phyloP scores from a whole-genome alignment of 768 basidiomycete genomes.

The Dendrothele bispora region DNA sequence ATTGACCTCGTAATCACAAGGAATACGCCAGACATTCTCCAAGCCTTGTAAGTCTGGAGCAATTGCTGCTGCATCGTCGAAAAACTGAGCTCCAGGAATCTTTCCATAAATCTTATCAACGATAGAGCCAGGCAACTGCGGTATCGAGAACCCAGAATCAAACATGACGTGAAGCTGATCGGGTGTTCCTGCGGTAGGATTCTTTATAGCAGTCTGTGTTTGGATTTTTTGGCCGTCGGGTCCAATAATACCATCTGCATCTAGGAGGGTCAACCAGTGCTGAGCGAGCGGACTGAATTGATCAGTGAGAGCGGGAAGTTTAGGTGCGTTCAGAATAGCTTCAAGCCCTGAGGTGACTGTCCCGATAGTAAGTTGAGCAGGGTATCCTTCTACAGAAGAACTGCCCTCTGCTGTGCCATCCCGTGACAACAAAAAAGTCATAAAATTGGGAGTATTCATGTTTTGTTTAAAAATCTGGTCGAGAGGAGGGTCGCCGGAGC shows the following conservation, averaged over 20 bases:
- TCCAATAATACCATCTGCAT: slow-evolving; percentile 20
- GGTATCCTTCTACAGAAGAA: slow-evolving; percentile 1
- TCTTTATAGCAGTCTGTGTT: slow-evolving; percentile 10
- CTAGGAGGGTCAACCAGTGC: slow-evolving; percentile 17
- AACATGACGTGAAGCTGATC: slow-evolving; percentile 17
- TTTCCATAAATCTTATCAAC: slow-evolving; percentile 23
- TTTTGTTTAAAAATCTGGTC: slow-evolving; percentile 24
- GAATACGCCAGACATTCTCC: slow-evolving; percentile 17
- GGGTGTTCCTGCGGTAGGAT: slow-evolving; percentile 9
- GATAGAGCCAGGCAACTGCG: slow-evolving; percentile 13
- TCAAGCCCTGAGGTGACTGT: slow-evolving; percentile 17
- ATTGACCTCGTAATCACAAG: slow-evolving; percentile 23
- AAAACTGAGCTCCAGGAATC: slow-evolving; percentile 17
- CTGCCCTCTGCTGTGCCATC: slow-evolving; percentile 1
- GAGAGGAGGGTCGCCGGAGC: slow-evolving; percentile 15
- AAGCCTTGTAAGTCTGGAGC: no score
- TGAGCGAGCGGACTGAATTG: slow-evolving; percentile 8
- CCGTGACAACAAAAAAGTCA: slow-evolving; percentile 21
- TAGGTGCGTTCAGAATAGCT: slow-evolving; percentile 13
- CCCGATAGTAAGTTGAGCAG: slow-evolving; percentile 21
- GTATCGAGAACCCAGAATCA: slow-evolving; percentile 18
- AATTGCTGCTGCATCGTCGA: neutral
- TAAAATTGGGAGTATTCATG: slow-evolving; percentile 19
- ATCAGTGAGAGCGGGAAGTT: slow-evolving; percentile 16
- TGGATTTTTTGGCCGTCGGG: slow-evolving; percentile 19